Evolutionary conservation across 2,329 filamentous ascomycete species (phyloP), one percentile per base, ranked within the genome.

Genomic region (Chaetomium globosum): DNA sequence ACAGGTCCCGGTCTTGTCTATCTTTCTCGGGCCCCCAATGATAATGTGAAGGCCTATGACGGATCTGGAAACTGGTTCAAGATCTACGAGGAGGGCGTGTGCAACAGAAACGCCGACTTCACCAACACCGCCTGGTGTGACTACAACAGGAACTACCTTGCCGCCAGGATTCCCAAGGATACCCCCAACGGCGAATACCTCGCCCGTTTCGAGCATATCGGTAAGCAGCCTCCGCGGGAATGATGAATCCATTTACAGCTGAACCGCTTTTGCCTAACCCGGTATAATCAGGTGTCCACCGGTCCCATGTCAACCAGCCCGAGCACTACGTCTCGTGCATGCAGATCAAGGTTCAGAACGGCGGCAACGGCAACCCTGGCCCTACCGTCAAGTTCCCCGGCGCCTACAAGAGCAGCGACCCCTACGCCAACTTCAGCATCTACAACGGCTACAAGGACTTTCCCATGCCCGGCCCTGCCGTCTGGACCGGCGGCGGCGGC

Each of bases 171-270:
- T 6, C 54, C 54, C 21, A 57, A 57, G 54, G n/a, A 36, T 16
- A 57, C 31, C 10, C 54, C 33, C 54, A 46, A 57, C 54, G 54
- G 54, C 33, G 54, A 57, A 23, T 57, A 57, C 23, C 54, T 57
- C 23, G 30, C 31, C 21, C 54, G 54, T 4, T 39, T 57, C 12
- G 30, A 57, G 36, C 54, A 57, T 9, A 23, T 57, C 21, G 53
- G 53, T 56, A 56, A n/a, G 52, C 28, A 13, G 21, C 46, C 21
- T 10, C 48, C 12, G 23, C 16, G 23, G 5, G 2, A 7, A n/a
- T n/a, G n/a, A n/a, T n/a, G n/a, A n/a, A 43, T n/a, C 7, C 39
- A 28, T 16, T 53, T 12, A 16, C 21, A 13, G 4, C 51, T 2
- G 28, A 19, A 30, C 4, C 16, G 13, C 51, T 19, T n/a, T n/a